These are phyloP conservation scores for Luvunga scandens DNA, from an alignment of 345 rosid species.

Conservation along the genomic window DNA sequence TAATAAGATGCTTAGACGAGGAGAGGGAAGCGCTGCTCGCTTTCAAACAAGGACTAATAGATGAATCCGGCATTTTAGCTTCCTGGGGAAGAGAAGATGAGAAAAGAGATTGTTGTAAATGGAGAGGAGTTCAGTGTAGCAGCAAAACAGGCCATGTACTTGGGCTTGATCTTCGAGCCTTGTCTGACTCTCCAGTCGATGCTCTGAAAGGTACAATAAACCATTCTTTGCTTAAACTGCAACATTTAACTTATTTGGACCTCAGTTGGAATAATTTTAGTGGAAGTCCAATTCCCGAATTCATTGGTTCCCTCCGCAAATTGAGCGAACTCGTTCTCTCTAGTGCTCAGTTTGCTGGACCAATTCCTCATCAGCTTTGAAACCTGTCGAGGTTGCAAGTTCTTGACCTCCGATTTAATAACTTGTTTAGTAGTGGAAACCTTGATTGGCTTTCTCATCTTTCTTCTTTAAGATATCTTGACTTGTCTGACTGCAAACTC, in stretches of 20 bases:
- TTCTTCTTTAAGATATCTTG: slow-evolving; percentile 6
- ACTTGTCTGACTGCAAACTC: not conserved
- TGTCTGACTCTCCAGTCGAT: not conserved
- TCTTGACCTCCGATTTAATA: not conserved
- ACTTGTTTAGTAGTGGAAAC: not conserved
- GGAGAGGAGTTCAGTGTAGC: not conserved
- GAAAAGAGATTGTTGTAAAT: not conserved
- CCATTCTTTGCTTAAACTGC: not conserved
- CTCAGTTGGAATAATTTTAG: not conserved
- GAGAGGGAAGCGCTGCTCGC: not conserved
- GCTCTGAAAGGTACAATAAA: not conserved
- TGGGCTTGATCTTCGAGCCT: not conserved
- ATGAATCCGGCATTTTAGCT: not conserved
- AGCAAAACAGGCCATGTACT: not conserved
- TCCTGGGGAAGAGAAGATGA: not conserved
- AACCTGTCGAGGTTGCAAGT: not conserved
- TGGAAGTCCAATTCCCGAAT: not conserved
- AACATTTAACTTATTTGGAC: not conserved
- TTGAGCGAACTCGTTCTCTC: not conserved
- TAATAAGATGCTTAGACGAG: not conserved
- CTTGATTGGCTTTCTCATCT: slow-evolving; percentile 6
- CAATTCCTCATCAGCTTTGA: not conserved
- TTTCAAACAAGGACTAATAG: not conserved
- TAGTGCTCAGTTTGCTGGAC: not conserved
- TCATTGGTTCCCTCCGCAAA: not conserved